Evolutionary conservation across 768 basidiomycete genomes (phyloP), one percentile per base, ranked within the genome.

Genomic region (Candolleomyces eurysporus): DNA sequence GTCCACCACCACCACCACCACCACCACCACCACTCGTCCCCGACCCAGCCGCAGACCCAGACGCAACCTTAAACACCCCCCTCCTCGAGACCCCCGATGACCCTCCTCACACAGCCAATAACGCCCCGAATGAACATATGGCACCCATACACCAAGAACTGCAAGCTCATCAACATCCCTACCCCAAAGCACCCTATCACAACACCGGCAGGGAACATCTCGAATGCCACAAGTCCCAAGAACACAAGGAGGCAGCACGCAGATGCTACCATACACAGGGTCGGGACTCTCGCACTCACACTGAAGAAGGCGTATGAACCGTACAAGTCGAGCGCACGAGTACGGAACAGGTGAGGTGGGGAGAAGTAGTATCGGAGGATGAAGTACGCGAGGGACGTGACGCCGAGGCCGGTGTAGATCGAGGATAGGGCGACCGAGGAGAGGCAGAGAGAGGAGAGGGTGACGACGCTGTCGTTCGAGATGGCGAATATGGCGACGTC

Each of bases 231-330:
- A 26, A 84, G 69, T 8, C 80, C 75, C 26, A 91, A 71, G 73
- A 90, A 91, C 1, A 69, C 64, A 77, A 87, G 84, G 8, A 91
- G 77, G 1, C 85, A 76, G n/a, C 82, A 48, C 0, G 83, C 77
- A 11, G 87, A 83, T 32, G 78, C 61, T 58, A 88, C 78, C 76
- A 86, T 83, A 68, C 85, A 85, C 7, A 90, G 63, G 0, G 83
- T 79, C 0, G 89, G 90, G 13, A 89, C 73, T 21, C 88, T 82
- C 6, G 89, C 78, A 1, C 86, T 84, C 14, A 91, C 77, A 31
- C 85, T 78, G 70, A 91, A 91, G 75, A 89, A 90, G 60, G 88
- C 76, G 69, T 87, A 88, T 10, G 79, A 79, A 22, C 75, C 77
- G 63, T 84, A 87, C 36, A 90, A 63, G 66, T 89, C 89, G 8